Evolutionary conservation across 768 basidiomycete species (phyloP).

Genomic region (Boletus pseudo-olivaceus): DNA sequence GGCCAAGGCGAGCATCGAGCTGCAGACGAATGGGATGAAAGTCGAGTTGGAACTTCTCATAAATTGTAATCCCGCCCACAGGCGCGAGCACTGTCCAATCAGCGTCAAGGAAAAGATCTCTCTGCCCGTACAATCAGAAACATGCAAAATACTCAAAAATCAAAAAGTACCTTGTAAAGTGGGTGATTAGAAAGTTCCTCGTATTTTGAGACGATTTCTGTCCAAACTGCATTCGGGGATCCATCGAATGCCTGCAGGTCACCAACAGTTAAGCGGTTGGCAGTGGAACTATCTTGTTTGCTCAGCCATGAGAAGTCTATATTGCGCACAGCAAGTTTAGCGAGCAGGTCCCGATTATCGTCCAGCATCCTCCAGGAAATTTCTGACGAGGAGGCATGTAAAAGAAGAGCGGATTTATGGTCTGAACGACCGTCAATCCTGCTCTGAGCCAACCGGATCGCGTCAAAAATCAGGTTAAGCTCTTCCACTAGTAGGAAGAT

Average conservation of each 20-base stretch:
- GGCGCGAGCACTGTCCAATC: slow-evolving; percentile 85
- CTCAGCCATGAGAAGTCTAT: slow-evolving; percentile 81
- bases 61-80: slow-evolving; percentile 90
- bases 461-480: slow-evolving; percentile 81
- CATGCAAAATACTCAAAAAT: not conserved
- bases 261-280: slow-evolving; percentile 69
- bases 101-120: slow-evolving; percentile 68
- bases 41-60: slow-evolving; percentile 75
- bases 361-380: slow-evolving; percentile 93
- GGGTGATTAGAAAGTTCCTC: slow-evolving; percentile 68
- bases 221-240: slow-evolving; percentile 74
- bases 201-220: slow-evolving; percentile 83
- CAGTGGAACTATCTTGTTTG: slow-evolving; percentile 83
- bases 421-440: slow-evolving; percentile 62
- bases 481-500: slow-evolving; percentile 71
- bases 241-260: slow-evolving; percentile 87
- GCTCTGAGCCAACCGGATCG: slow-evolving; percentile 79
- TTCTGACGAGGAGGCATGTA: slow-evolving; percentile 79
- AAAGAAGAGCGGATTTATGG: slow-evolving; percentile 74
- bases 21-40: slow-evolving; percentile 86
- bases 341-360: slow-evolving; percentile 63
- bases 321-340: slow-evolving; percentile 79
- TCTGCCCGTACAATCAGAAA: slow-evolving; percentile 36
- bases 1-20: slow-evolving; percentile 79
- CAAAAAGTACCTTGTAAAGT: slow-evolving; percentile 55